These are phyloP conservation scores for Ascochyta pisi DNA, from an alignment of 2,329 filamentous ascomycete species.

Conservation along the genomic window DNA sequence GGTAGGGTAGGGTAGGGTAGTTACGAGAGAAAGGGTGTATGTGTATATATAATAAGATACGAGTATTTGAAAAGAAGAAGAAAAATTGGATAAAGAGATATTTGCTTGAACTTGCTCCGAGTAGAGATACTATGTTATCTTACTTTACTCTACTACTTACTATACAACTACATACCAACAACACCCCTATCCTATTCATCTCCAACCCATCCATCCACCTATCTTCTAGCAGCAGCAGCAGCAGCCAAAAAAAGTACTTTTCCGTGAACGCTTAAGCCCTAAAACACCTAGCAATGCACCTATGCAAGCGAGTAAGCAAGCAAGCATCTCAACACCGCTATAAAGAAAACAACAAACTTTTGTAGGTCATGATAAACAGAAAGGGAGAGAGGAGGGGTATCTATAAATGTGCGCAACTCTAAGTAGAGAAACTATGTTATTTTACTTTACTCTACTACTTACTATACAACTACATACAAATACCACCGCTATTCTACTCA, in stretches of 20 bases:
- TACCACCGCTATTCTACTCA: neutral
- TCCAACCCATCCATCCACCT: neutral
- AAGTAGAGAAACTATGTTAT: no score
- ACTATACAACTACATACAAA: neutral
- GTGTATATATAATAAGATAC: no score
- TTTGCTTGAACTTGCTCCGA: no score
- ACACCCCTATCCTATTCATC: neutral
- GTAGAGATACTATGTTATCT: no score
- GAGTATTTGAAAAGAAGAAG: no score
- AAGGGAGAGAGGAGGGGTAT: neutral
- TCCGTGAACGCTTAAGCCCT: neutral
- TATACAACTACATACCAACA: neutral
- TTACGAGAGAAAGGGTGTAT: no score
- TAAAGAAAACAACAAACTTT: conserved; percentile 14
- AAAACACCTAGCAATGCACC: conserved; percentile 12
- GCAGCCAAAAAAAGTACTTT: conserved; percentile 5
- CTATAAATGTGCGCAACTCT: conserved; percentile 11
- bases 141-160: neutral
- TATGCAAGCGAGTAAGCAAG: no score
- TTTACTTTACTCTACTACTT: neutral
- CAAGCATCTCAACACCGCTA: neutral
- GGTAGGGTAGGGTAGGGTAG: conserved; percentile 15
- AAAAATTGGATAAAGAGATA: no score
- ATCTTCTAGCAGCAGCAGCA: neutral
- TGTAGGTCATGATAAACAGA: conserved; percentile 5